Base-by-base conservation (phyloP, 176 grass and related monocot species). In the Saccharum officinarum region DNA sequence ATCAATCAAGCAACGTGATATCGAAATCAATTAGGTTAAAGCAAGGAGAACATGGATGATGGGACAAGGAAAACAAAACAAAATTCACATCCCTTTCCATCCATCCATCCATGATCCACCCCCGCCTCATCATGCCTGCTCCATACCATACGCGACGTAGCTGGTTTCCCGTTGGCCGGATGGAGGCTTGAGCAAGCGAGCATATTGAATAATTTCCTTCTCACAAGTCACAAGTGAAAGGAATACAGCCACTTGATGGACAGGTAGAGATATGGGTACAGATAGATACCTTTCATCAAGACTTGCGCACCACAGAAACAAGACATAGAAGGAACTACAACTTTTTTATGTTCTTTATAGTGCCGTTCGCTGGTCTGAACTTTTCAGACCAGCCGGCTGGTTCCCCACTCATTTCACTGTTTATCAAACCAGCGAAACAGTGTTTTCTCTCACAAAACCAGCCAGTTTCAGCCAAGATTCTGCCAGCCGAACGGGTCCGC, bases 111-210 rank as follows among this genome's bases (percentile, higher is more conserved):
- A n/a, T n/a, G n/a, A 10, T 5, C 46, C 36, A 46, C 30, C 0
- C 28, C 34, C n/a, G 41, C 30, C 23, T 50, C 60, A 22, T 50
- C 38, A 76, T 42, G 76, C 44, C 68, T 49, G 70, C 49, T 74
- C 80, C 84, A 84, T 70, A 80, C 85, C 85, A 84, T 70, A 76
- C 63, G 80, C 80, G 66, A 61, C 30, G 60, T 67, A 70, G 85
- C 80, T 80, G 73, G 67, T 69, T 67, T 87, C 80, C 37, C 15
- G 80, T 69, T 87, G 80, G 80, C 88, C n/a, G 12, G 70, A 73
- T 73, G 41, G 70, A 16, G 66, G 14, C 42, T 72, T 67, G 60
- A 54, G 38, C 6, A 39, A 73, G 33, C 0, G 33, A 59, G 33
- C 57, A 44, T 42, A 0, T 26, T 67, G 40, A 44, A 80, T 64